Percentiles rank a stretch among this genome's conserved stretches.
These are phyloP conservation scores for Candida patagonica DNA, from an alignment of 805 yeast genomes.

Conservation along the genomic window DNA sequence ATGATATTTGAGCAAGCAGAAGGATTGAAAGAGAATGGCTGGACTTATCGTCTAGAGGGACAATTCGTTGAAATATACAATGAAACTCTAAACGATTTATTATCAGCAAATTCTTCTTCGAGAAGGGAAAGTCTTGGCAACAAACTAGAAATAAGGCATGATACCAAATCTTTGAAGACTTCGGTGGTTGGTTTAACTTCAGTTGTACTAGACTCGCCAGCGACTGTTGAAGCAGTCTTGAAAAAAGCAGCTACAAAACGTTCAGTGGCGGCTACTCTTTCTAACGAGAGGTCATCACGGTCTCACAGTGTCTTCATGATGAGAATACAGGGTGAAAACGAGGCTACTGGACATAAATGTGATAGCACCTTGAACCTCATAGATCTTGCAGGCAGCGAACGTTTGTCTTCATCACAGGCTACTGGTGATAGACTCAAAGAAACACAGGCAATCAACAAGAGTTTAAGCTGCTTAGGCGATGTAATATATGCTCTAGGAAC, in stretches of 20 bases:
- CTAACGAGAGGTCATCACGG: conserved; percentile 80
- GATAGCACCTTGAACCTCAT: conserved; percentile 67
- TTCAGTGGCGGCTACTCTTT: conserved; percentile 70
- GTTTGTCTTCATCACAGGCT: conserved; percentile 65
- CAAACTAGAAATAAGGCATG: conserved; percentile 68
- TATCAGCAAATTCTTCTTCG: conserved; percentile 24
- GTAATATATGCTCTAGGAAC: conserved; percentile 66
- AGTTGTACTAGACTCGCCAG: conserved; percentile 36
- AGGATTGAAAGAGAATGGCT: conserved; percentile 42
- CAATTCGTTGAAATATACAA: conserved; percentile 87
- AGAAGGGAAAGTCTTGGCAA: neutral
- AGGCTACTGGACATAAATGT: conserved; percentile 37
- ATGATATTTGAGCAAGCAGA: conserved; percentile 57
- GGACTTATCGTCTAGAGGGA: conserved; percentile 56
- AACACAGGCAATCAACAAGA: conserved; percentile 81
- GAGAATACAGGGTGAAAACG: conserved; percentile 46
- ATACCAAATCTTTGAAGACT: conserved; percentile 44
- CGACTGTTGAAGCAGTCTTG: conserved; percentile 43
- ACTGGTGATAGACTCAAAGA: conserved; percentile 75
- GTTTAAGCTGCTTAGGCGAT: conserved; percentile 81
- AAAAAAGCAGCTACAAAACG: conserved; percentile 50
- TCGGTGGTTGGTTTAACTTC: conserved; percentile 50
- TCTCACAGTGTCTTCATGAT: conserved; percentile 80
- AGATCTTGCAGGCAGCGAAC: conserved; percentile 92
- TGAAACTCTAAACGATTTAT: conserved; percentile 65